Conservation (phyloP, 768 basidiomycete genomes). For the Tulasnella sp. region DNA sequence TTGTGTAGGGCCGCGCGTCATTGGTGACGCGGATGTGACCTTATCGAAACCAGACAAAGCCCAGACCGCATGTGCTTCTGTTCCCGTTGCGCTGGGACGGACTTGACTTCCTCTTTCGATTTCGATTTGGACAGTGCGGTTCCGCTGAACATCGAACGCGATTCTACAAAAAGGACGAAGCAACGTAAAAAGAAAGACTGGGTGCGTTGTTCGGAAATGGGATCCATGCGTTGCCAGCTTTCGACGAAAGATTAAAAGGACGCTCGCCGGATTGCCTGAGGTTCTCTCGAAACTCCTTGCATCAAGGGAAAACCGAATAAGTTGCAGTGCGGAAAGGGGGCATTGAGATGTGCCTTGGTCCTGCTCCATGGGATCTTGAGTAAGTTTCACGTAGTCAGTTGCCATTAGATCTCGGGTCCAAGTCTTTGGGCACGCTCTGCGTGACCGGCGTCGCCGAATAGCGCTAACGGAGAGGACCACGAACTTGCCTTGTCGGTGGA, state of each 20-base stretch:
- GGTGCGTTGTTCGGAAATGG: not conserved
- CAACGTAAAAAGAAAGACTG: not conserved
- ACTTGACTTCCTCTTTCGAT: not conserved
- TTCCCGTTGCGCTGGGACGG: not conserved
- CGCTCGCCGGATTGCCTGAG: too few species aligned
- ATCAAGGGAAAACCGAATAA: not conserved
- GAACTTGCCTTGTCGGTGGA: too few species aligned
- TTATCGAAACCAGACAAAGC: not conserved
- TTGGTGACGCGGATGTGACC: not conserved
- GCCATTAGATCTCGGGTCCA: not conserved
- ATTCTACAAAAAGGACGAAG: not conserved
- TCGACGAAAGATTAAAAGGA: too few species aligned
- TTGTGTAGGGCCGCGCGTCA: not conserved
- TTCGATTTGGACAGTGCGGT: not conserved
- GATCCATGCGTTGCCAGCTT: not conserved
- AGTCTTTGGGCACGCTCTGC: not conserved
- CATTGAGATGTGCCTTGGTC: not conserved
- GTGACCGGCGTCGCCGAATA: not conserved
- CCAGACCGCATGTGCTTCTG: not conserved
- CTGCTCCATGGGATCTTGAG: not conserved
- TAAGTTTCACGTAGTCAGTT: not conserved
- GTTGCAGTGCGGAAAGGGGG: not conserved
- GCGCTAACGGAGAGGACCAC: not conserved
- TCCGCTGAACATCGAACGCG: not conserved
- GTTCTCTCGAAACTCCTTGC: not conserved